Conservation (phyloP, 2,329 filamentous ascomycete species). For the Emergomyces pasteurianus region DNA sequence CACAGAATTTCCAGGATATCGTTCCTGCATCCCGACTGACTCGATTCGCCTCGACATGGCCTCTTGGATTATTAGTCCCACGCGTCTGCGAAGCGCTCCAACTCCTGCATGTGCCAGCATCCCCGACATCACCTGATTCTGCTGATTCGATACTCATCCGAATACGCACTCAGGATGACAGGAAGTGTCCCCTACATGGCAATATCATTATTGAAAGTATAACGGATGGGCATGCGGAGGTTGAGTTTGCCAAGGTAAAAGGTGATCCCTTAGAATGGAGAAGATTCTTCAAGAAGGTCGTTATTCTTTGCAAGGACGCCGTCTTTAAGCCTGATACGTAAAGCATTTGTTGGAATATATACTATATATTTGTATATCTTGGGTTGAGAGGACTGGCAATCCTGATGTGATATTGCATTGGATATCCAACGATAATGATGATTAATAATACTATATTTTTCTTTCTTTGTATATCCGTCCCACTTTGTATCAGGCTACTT, state of each 20-base stretch:
- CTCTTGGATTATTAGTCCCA: constrained; percentile 62
- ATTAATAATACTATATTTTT: not conserved
- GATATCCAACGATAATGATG: not conserved
- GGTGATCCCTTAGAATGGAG: constrained; percentile 96
- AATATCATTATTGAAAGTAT: constrained; percentile 34
- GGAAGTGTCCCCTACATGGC: constrained; percentile 32
- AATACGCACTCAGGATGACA: constrained; percentile 56
- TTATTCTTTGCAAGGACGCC: constrained; percentile 72
- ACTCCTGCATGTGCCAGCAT: constrained; percentile 65
- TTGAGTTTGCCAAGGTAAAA: constrained; percentile 86
- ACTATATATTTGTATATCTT: not conserved
- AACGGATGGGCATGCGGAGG: constrained; percentile 58
- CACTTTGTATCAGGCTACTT: not conserved
- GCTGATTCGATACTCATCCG: constrained; percentile 52
- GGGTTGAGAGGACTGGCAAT: not conserved
- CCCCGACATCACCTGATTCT: constrained; percentile 31
- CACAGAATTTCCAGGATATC: constrained; percentile 80
- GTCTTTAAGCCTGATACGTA: constrained; percentile 51
- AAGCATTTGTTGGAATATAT: not conserved
- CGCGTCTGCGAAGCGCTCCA: constrained; percentile 73
- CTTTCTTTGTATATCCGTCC: not conserved
- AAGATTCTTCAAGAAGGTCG: constrained; percentile 92
- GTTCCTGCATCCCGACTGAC: constrained; percentile 78
- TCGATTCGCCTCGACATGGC: constrained; percentile 79
- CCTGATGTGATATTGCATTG: not conserved